Evolutionary conservation across 371 early-diverging fungal genomes (phyloP).

Genomic region (Mucor sp.): DNA sequence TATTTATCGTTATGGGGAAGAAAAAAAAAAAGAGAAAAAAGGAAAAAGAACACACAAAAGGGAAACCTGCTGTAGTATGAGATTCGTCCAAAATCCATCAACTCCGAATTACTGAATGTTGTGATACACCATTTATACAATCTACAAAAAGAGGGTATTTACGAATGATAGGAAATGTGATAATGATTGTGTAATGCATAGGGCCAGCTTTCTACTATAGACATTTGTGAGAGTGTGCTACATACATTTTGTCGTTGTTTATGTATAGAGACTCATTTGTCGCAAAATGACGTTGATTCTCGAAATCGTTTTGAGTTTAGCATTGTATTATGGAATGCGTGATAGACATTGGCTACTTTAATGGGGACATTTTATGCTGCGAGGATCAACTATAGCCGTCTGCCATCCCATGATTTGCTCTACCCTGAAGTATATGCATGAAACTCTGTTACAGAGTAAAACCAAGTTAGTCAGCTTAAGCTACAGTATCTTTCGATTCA

Average conservation of each 20-base stretch:
- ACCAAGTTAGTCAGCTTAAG: no score
- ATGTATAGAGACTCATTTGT: not conserved
- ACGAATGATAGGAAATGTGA: no score
- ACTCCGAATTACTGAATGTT: not conserved
- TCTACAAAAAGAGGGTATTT: no score
- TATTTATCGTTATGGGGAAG: not conserved
- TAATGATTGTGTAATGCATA: not conserved
- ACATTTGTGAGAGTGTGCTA: not conserved
- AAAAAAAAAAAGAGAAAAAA: constrained; percentile 4
- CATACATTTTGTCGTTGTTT: not conserved
- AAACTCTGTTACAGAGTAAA: no score
- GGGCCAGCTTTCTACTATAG: not conserved
- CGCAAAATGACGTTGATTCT: not conserved
- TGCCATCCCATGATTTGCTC: no score
- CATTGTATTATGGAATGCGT: not conserved
- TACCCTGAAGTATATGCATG: no score
- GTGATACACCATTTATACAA: not conserved
- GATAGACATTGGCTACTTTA: not conserved
- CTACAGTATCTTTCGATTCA: no score
- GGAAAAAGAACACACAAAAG: not conserved
- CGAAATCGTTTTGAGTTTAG: not conserved
- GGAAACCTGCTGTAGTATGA: constrained; percentile 1
- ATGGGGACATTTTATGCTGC: no score
- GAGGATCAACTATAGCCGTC: no score
- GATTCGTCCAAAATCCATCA: not conserved